Conservation (phyloP, 257 asterid genomes). For the Plantago ovata region DNA sequence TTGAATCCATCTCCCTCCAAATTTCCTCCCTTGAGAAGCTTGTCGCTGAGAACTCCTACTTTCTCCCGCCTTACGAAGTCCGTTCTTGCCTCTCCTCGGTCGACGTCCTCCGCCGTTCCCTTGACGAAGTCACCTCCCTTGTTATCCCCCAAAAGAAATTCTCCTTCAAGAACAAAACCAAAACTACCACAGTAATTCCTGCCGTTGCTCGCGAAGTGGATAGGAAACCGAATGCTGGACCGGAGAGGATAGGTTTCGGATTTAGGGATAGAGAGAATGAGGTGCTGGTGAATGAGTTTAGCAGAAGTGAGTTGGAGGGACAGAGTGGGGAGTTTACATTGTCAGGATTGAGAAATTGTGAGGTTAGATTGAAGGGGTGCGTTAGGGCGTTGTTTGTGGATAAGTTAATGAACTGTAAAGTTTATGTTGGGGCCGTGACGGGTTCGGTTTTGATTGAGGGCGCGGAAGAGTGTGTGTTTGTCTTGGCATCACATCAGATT, state of each 20-base stretch:
- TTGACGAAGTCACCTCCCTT: too few species aligned
- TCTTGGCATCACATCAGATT: slow-evolving; percentile 79
- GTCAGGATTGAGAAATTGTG: too few species aligned
- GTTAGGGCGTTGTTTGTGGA: slow-evolving; percentile 71
- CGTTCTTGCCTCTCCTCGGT: too few species aligned
- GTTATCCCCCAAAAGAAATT: slow-evolving; percentile 88
- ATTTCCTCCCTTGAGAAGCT: slow-evolving; percentile 72
- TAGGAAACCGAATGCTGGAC: slow-evolving; percentile 22
- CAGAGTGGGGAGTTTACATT: too few species aligned
- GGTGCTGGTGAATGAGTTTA: slow-evolving; percentile 48
- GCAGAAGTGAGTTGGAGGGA: too few species aligned
- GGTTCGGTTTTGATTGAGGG: slow-evolving; percentile 67
- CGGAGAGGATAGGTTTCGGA: slow-evolving; percentile 38
- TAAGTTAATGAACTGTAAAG: slow-evolving; percentile 32
- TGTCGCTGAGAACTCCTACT: slow-evolving; percentile 67
- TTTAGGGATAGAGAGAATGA: slow-evolving; percentile 49
- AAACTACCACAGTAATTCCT: slow-evolving; percentile 6
- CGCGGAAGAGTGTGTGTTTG: slow-evolving; percentile 39
- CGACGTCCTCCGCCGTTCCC: too few species aligned
- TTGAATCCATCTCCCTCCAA: slow-evolving; percentile 43
- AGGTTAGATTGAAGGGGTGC: slow-evolving; percentile 62
- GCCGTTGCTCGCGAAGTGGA: slow-evolving; percentile 20
- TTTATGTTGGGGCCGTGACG: slow-evolving; percentile 40
- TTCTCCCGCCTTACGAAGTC: too few species aligned
- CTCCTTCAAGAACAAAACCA: slow-evolving; percentile 70